Percentiles rank a stretch among this genome's conserved stretches.
Evolutionary conservation across 352 stramenopile genomes (phyloP).

Genomic region (Globisporangium uncinulatum): DNA sequence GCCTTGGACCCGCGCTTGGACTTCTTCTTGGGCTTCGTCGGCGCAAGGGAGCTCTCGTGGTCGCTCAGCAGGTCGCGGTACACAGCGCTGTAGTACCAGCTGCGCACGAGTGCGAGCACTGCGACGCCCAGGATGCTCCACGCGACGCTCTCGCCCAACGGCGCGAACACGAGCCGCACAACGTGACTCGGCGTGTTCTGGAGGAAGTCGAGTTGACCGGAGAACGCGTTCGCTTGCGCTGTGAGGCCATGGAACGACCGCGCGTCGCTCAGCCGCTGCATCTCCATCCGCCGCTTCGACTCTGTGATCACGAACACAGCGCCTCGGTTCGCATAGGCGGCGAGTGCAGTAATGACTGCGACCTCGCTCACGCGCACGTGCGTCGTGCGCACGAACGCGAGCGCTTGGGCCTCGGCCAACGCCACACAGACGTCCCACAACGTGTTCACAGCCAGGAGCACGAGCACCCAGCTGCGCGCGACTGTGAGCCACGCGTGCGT

Average conservation of each 20-base stretch:
- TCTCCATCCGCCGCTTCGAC: slow-evolving; percentile 9
- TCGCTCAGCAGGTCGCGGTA: slow-evolving; percentile 9
- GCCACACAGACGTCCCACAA: slow-evolving; percentile 28
- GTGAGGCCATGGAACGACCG: slow-evolving; percentile 16
- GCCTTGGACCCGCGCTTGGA: slow-evolving; percentile 7
- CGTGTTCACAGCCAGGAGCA: slow-evolving; percentile 28
- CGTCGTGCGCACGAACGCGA: slow-evolving; percentile 21
- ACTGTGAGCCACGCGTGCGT: slow-evolving; percentile 31
- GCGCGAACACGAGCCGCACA: slow-evolving; percentile 16
- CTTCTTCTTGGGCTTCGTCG: neutral
- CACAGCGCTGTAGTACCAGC: slow-evolving; percentile 12
- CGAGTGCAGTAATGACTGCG: slow-evolving; percentile 12
- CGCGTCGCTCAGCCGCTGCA: slow-evolving; percentile 17
- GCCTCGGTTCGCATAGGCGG: slow-evolving; percentile 5
- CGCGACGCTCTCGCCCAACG: slow-evolving; percentile 11
- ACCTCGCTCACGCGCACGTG: slow-evolving; percentile 32
- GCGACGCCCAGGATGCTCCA: slow-evolving; percentile 17
- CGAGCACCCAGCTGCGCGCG: slow-evolving; percentile 28
- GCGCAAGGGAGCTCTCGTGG: slow-evolving; percentile 7
- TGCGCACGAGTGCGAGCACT: slow-evolving; percentile 16
- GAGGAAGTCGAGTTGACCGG: slow-evolving; percentile 10
- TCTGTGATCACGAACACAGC: slow-evolving; percentile 15
- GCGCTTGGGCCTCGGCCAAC: slow-evolving; percentile 20
- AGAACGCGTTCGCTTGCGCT: slow-evolving; percentile 24
- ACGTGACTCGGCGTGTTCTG: slow-evolving; percentile 11